Base-by-base conservation (phyloP, 768 basidiomycete genomes). In the Boletus eberwhitei region DNA sequence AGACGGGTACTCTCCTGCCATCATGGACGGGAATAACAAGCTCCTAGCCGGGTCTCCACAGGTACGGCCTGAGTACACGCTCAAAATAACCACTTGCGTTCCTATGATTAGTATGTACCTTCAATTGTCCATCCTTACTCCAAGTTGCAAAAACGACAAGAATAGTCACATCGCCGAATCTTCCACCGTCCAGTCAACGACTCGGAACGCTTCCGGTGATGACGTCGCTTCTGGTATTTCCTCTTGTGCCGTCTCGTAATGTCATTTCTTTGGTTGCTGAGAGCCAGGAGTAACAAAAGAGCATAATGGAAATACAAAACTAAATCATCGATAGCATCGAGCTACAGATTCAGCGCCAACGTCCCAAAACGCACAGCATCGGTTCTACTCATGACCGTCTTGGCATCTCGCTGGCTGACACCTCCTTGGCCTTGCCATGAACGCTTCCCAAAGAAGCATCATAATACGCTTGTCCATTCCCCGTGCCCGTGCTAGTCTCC, bases 381-480 rank as follows among this genome's bases (percentile, higher is more conserved):
- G n/a, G 16, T 24, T 53, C 14, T 0, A 26, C 36, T 46, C 58
- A 73, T 24, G 63, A 48, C 22, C 68, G 64, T 54, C 52, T 64
- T 17, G 72, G 71, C 57, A 77, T 52, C 16, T 79, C 78, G 34
- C 74, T 75, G 29, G 78, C 77, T 40, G 74, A 71, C 21, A 66
- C 48, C 24, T 71, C 66, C 44, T 50, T 59, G 44, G 38, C 50
- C 16, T 21, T 54, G 31, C 36, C 24, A 1, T 38, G 40, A 29
- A 19, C 24, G 3, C 53, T 60, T 26, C 60, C 61, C 11, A 62
- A 61, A 43, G 42, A 35, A 50, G 54, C 54, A 42, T 63, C 63
- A 29, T 55, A 49, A 49, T 58, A 60, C 19, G 26, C 45, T 19
- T 58, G 69, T 21, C 69, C 64, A n/a, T 70, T 52, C 16, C 54